Evolutionary conservation across 352 stramenopile genomes (phyloP), one percentile per base, ranked within the genome.

Genomic region (Salisapilia sapeloensis): DNA sequence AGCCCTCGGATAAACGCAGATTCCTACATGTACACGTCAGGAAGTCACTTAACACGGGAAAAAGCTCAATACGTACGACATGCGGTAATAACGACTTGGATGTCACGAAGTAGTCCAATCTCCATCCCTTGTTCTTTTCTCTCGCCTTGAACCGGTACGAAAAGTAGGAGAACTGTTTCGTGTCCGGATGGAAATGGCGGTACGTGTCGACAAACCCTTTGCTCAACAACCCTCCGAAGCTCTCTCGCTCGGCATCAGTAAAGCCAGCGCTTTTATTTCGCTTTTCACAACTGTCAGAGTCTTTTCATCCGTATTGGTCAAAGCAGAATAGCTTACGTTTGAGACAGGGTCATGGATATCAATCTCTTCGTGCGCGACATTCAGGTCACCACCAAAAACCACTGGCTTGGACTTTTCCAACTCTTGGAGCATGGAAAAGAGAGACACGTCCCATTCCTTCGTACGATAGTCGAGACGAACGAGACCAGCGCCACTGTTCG

Each of bases 291-390:
- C n/a, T n/a, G n/a, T n/a, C n/a, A n/a, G n/a, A n/a, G n/a, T n/a
- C n/a, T n/a, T n/a, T n/a, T n/a, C n/a, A n/a, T n/a, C n/a, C n/a
- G n/a, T n/a, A n/a, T n/a, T n/a, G n/a, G n/a, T n/a, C n/a, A n/a
- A 13, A 2, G 1, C 35, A 31, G 13, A 4, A 9, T 13, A 13
- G 24, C 52, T 24, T 48, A 76, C 60, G 42, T 90, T 90, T 26
- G 53, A 50, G 42, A 85, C 84, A 24, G 74, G 74, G 52, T 90
- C 67, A 42, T 90, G 74, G 35, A 90, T 90, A 45, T 90, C 74
- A 29, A 90, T 86, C 36, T 90, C 74, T 50, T 90, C 44, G 55
- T 90, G 63, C 18, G 74, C 74, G 33, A 90, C 74, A 43, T 90
- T 90, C 31, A 90, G 38, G 37, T 90, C 74, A 14, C 74, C 74